phyloP scores from a whole-genome alignment of 495 filamentous ascomycete species.

The Aspergillus bertholletiae region DNA sequence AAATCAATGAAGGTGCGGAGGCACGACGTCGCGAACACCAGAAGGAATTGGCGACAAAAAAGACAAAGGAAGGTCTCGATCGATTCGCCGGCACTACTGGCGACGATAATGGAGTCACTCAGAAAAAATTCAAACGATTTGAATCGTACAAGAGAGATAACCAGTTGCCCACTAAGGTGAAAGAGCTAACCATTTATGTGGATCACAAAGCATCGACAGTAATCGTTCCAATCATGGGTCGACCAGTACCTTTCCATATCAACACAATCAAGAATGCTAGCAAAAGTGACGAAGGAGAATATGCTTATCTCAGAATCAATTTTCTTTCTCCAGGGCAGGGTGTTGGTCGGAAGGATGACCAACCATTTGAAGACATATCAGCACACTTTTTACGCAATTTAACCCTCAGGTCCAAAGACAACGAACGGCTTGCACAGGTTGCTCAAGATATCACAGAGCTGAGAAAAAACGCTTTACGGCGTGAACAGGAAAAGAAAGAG shows the following conservation, averaged over 20 bases:
- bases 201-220: conserved; percentile 88
- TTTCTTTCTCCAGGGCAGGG: conserved; percentile 96
- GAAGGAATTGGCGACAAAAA: conserved; percentile 81
- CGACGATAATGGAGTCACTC: conserved; percentile 81
- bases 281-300: conserved; percentile 93
- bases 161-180: conserved; percentile 78
- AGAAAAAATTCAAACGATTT: conserved; percentile 97
- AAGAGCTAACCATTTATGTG: conserved; percentile 82
- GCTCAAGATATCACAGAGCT: conserved; percentile 88
- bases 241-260: conserved; percentile 97
- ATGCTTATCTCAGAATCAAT: conserved; percentile 91
- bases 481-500: conserved; percentile 98
- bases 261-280: conserved; percentile 98
- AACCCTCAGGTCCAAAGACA: conserved; percentile 87
- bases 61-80: conserved; percentile 81
- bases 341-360: conserved; percentile 96
- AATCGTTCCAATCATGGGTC: conserved; percentile 93
- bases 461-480: conserved; percentile 82
- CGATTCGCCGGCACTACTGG: conserved; percentile 77
- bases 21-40: conserved; percentile 86
- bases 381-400: conserved; percentile 95
- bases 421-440: conserved; percentile 81
- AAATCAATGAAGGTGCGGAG: conserved; percentile 87
- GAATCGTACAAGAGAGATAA: conserved; percentile 99
- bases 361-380: conserved; percentile 93